These are phyloP conservation scores for Parathielavia appendiculata DNA, from an alignment of 495 filamentous ascomycete species.

Conservation along the genomic window DNA sequence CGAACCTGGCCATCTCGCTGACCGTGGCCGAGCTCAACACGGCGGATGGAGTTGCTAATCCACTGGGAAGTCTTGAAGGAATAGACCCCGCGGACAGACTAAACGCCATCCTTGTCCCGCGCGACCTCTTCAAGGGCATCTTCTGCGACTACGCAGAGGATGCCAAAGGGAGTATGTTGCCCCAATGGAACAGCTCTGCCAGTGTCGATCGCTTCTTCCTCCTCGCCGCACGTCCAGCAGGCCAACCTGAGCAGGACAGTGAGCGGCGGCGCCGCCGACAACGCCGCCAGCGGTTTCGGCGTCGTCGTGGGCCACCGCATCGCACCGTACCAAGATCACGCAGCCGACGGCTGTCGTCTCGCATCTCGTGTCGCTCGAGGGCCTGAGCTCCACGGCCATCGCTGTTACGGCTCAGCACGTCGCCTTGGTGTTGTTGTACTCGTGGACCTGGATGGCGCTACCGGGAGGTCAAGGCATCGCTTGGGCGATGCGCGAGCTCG, in stretches of 20 bases:
- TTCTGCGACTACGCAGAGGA: too few species aligned
- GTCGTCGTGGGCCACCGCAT: slow-evolving; percentile 36
- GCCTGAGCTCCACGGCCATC: not conserved
- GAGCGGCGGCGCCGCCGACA: slow-evolving; percentile 26
- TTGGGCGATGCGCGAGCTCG: too few species aligned
- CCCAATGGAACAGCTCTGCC: too few species aligned
- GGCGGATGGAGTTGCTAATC: too few species aligned
- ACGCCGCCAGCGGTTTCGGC: slow-evolving; percentile 25
- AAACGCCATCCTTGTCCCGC: too few species aligned
- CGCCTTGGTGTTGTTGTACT: slow-evolving; percentile 38
- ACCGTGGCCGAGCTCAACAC: not conserved
- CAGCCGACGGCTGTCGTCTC: slow-evolving; percentile 18
- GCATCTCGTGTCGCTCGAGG: slow-evolving; percentile 42
- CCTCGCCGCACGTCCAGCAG: slow-evolving; percentile 42
- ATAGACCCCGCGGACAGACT: too few species aligned
- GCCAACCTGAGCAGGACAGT: slow-evolving; percentile 40
- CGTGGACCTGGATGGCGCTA: slow-evolving; percentile 42
- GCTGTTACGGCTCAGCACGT: slow-evolving; percentile 22
- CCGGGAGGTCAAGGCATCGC: too few species aligned
- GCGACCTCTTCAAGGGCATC: too few species aligned
- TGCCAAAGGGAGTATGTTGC: too few species aligned
- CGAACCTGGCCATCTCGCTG: not conserved
- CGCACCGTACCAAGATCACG: slow-evolving; percentile 27
- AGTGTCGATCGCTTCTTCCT: slow-evolving; percentile 14
- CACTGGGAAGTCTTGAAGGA: too few species aligned